Conservation (phyloP, 176 grass and related monocot species). For the Echinochloa phyllopogon region DNA sequence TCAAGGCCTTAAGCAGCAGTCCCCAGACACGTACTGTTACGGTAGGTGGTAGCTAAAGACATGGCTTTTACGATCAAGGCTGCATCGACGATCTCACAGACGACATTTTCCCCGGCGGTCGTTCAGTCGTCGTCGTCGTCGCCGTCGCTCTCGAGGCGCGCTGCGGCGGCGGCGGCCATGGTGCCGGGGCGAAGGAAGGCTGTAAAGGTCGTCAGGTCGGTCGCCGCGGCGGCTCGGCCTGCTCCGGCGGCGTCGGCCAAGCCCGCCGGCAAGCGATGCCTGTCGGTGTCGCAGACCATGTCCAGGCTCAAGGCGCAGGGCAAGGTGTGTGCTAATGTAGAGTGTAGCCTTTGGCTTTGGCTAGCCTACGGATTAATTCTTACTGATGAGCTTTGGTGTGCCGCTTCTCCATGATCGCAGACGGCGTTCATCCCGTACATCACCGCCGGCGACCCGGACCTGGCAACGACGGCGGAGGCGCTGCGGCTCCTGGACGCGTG, state of each 20-base stretch:
- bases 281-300: conserved; percentile 44
- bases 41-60: neutral
- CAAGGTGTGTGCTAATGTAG: conserved; percentile 1
- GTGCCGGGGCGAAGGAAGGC: neutral
- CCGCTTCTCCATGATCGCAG: neutral
- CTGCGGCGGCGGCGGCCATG: neutral
- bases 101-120: neutral
- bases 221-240: neutral
- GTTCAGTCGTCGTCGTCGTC: neutral
- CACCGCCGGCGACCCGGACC: conserved; percentile 87
- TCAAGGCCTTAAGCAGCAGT: too few relatives aligned
- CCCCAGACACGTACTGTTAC: too few relatives aligned
- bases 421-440: conserved; percentile 79
- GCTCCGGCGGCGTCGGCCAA: neutral
- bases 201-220: neutral
- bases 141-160: too few relatives aligned
- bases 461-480: conserved; percentile 68
- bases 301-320: conserved; percentile 35
- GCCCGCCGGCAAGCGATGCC: neutral
- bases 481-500: conserved; percentile 65
- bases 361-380: neutral
- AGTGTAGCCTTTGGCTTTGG: neutral
- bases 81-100: neutral
- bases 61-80: conserved; percentile 43
- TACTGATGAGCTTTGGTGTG: neutral